Evolutionary conservation across 768 basidiomycete genomes (phyloP).

Genomic region (Tulasnella sp.): DNA sequence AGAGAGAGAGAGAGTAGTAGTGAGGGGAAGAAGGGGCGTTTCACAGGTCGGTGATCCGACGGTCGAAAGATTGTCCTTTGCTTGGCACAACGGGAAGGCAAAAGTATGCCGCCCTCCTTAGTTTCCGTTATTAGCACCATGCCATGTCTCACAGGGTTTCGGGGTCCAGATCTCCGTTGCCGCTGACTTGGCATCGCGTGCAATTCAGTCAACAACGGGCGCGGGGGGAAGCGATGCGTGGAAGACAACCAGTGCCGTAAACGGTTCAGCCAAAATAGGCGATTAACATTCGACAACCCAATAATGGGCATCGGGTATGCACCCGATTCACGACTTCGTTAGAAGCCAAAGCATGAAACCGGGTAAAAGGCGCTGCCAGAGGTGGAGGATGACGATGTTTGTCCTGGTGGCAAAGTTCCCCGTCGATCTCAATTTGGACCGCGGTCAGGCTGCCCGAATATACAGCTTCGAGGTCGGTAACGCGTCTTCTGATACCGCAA

Average conservation of each 20-base stretch:
- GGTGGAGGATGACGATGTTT: background rate
- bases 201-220: background rate
- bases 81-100: too few species aligned
- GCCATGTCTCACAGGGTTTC: background rate
- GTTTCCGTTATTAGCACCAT: background rate
- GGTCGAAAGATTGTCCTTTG: too few species aligned
- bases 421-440: background rate
- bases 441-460: background rate
- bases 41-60: background rate
- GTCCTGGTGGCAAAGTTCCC: background rate
- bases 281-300: too few species aligned
- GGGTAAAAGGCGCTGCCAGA: background rate
- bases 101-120: background rate
- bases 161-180: background rate
- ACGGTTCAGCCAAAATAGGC: too few species aligned
- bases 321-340: too few species aligned
- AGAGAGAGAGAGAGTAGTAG: background rate
- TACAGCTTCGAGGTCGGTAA: background rate
- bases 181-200: background rate
- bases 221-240: too few species aligned
- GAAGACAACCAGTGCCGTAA: too few species aligned
- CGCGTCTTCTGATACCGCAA: background rate
- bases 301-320: too few species aligned
- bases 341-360: too few species aligned
- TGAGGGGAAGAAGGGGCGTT: background rate